Percentiles rank a stretch among this genome's conserved stretches.
Evolutionary conservation across 2,329 filamentous ascomycete species (phyloP).

Genomic region (Helminthosporium solani): DNA sequence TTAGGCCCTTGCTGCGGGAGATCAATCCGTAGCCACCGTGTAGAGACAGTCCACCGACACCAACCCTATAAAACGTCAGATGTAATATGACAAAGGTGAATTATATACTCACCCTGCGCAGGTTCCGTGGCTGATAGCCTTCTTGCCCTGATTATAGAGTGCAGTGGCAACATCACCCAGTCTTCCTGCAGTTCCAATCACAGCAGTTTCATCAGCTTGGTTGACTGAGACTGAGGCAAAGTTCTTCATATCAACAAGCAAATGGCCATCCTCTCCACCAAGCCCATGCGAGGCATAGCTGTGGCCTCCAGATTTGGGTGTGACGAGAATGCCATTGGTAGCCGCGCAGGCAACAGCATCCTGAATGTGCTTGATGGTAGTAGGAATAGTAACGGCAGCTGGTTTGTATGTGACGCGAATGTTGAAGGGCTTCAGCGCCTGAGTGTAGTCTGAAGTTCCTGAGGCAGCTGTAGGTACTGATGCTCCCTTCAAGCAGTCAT

Average conservation of each 20-base stretch:
- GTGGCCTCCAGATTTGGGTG: constrained; percentile 62
- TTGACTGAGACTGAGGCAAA: constrained; percentile 48
- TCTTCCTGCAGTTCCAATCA: constrained; percentile 50
- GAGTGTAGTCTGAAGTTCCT: constrained; percentile 27
- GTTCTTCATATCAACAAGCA: constrained; percentile 49
- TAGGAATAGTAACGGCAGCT: constrained; percentile 57
- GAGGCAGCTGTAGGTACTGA: constrained; percentile 21
- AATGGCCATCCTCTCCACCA: constrained; percentile 49
- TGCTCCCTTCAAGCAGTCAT: constrained; percentile 19
- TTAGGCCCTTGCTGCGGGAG: constrained; percentile 25
- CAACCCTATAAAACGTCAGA: constrained; percentile 24
- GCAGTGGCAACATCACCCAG: constrained; percentile 39
- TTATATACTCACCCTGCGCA: constrained; percentile 49
- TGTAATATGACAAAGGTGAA: background rate
- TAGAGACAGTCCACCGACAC: constrained; percentile 27
- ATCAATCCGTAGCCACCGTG: constrained; percentile 32
- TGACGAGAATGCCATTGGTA: constrained; percentile 52
- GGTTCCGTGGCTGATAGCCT: constrained; percentile 51
- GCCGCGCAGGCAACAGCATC: constrained; percentile 58
- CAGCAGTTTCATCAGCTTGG: constrained; percentile 41
- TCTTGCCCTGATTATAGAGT: constrained; percentile 32
- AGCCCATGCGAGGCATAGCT: constrained; percentile 57
- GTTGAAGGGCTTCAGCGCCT: constrained; percentile 33
- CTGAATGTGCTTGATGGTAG: constrained; percentile 53
- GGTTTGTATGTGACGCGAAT: constrained; percentile 44